phyloP scores from a whole-genome alignment of 2,329 filamentous ascomycete species.

The Chaetomiaceae sp. region DNA sequence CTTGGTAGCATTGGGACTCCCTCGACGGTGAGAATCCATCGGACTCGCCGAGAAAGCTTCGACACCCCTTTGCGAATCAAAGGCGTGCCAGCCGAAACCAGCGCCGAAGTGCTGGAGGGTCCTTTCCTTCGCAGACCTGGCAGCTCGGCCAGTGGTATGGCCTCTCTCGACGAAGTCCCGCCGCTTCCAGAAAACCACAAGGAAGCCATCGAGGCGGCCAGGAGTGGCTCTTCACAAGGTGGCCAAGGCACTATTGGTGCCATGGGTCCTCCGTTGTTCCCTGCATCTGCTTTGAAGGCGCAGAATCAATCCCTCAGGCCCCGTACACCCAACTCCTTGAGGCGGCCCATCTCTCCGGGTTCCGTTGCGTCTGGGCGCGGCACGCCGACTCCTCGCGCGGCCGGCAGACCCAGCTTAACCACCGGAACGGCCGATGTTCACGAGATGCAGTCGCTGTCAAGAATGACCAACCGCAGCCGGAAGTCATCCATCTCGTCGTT shows the following conservation, averaged over 20 bases:
- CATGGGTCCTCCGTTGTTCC: constrained; percentile 83
- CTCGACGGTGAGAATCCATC: constrained; percentile 36
- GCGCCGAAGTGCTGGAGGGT: constrained; percentile 32
- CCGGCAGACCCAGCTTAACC: constrained; percentile 39
- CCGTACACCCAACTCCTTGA: constrained; percentile 54
- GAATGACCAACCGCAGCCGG: constrained; percentile 43
- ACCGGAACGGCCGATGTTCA: constrained; percentile 46
- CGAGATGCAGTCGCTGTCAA: constrained; percentile 46
- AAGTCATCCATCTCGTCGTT: constrained; percentile 93
- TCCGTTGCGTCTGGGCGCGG: constrained; percentile 47
- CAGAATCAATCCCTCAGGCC: constrained; percentile 45
- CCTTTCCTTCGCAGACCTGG: constrained; percentile 52
- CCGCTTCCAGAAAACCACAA: constrained; percentile 80
- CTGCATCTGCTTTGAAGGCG: constrained; percentile 63
- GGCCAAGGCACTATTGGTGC: constrained; percentile 27
- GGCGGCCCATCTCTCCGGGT: constrained; percentile 41
- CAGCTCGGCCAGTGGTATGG: constrained; percentile 64
- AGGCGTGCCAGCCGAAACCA: constrained; percentile 34
- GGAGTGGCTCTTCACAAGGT: constrained; percentile 49
- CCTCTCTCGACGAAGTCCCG: constrained; percentile 46
- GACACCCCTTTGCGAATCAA: constrained; percentile 39
- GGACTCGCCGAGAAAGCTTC: constrained; percentile 43
- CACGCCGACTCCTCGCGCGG: constrained; percentile 53
- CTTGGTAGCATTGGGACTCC: constrained; percentile 30
- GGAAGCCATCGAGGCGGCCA: constrained; percentile 77